Evolutionary conservation across 2,329 filamentous ascomycete species (phyloP).

Genomic region (Eutypella sp.): DNA sequence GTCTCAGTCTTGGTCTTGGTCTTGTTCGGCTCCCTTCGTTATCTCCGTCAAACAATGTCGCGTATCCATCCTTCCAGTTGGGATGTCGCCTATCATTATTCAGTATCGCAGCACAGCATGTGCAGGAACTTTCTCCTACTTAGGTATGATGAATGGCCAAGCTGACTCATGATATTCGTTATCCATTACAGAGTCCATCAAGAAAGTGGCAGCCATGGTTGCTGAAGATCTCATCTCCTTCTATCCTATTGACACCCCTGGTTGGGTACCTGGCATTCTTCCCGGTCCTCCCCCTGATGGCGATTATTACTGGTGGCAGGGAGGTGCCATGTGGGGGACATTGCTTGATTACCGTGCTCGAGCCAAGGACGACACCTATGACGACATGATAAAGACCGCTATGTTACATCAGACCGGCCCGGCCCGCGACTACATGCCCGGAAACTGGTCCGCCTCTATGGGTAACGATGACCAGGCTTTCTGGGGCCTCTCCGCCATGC

Average conservation of each 20-base stretch:
- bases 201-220: slow-evolving; percentile 38
- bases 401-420: slow-evolving; percentile 56
- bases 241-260: slow-evolving; percentile 47
- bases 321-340: slow-evolving; percentile 62
- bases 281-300: slow-evolving; percentile 50
- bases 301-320: slow-evolving; percentile 72
- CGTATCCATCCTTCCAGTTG: too few species aligned
- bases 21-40: too few species aligned
- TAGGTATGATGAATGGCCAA: too few species aligned
- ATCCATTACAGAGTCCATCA: slow-evolving; percentile 37
- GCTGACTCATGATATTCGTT: neutral
- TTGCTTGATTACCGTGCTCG: slow-evolving; percentile 67
- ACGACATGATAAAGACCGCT: slow-evolving; percentile 50
- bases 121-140: too few species aligned
- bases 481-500: slow-evolving; percentile 65
- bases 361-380: slow-evolving; percentile 61
- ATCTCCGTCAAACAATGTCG: too few species aligned
- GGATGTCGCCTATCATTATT: too few species aligned
- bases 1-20: too few species aligned
- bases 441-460: slow-evolving; percentile 52
- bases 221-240: slow-evolving; percentile 47
- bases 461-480: slow-evolving; percentile 70
- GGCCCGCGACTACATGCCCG: slow-evolving; percentile 53
- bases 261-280: slow-evolving; percentile 51
- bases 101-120: too few species aligned